A percentile compares a stretch with the other conserved stretches of the same genome.
phyloP scores from a whole-genome alignment of 768 basidiomycete genomes.

The Amanita subjunquillea region DNA sequence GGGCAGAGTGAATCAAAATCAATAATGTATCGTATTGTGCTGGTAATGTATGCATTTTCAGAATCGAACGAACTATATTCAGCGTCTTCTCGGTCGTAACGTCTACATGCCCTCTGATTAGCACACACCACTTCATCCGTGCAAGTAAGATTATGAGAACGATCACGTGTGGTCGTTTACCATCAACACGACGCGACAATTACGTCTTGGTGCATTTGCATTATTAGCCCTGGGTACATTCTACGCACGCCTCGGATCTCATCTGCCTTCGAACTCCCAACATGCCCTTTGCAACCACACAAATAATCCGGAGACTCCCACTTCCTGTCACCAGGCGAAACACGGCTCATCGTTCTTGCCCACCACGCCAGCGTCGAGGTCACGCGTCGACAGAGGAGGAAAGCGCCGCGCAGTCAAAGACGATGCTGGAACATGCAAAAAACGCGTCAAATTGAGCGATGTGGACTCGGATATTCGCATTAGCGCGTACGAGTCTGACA shows the following conservation, averaged over 20 bases:
- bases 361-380: constrained; percentile 1
- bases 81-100: too few species aligned
- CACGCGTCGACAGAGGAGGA: not conserved
- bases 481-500: constrained; percentile 2
- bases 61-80: too few species aligned
- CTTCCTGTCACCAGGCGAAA: not conserved
- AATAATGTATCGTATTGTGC: too few species aligned
- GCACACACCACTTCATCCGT: too few species aligned
- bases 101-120: too few species aligned
- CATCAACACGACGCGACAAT: not conserved
- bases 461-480: not conserved
- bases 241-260: too few species aligned
- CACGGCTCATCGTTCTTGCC: not conserved
- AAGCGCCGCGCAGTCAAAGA: constrained; percentile 2
- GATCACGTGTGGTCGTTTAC: not conserved
- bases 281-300: not conserved
- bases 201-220: not conserved
- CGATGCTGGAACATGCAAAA: not conserved
- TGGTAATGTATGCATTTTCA: too few species aligned
- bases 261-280: too few species aligned
- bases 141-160: not conserved
- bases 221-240: not conserved
- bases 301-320: constrained; percentile 4
- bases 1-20: too few species aligned
- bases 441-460: not conserved